Evolutionary conservation across 176 grass and related monocot genomes (phyloP).

Genomic region (Urochloa ruziziensis): DNA sequence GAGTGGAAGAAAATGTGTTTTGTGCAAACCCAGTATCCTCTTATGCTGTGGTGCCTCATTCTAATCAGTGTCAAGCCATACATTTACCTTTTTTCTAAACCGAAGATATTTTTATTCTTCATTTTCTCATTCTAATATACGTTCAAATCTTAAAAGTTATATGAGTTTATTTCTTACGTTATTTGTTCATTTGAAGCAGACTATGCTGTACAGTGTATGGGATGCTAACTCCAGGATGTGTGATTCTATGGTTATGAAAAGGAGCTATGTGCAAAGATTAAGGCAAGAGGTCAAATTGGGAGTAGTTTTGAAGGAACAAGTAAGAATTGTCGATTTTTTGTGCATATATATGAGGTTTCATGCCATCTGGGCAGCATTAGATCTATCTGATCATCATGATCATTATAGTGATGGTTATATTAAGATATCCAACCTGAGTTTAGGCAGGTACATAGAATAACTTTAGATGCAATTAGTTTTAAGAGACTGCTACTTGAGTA

Average conservation of each 20-base stretch:
- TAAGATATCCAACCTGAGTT: not conserved
- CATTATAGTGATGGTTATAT: not conserved
- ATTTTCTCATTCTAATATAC: not conserved
- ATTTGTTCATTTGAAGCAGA: conserved; percentile 64
- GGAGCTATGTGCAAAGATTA: conserved; percentile 57
- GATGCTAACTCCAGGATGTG: conserved; percentile 57
- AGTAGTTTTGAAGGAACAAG: conserved; percentile 68
- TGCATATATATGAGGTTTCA: conserved; percentile 7
- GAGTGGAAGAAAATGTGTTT: not conserved
- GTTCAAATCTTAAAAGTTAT: conserved; percentile 1
- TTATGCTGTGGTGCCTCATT: not conserved
- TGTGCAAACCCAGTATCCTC: not conserved
- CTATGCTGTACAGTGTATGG: conserved; percentile 69
- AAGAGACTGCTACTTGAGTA: conserved; percentile 8
- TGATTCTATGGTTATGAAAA: conserved; percentile 70
- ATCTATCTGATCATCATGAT: not conserved
- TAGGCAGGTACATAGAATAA: not conserved
- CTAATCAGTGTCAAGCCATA: not conserved
- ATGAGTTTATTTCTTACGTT: conserved; percentile 37
- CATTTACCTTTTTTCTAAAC: not conserved
- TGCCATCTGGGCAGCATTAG: not conserved
- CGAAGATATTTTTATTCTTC: not conserved
- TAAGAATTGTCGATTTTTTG: conserved; percentile 48
- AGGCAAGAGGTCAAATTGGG: conserved; percentile 65
- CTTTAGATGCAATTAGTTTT: conserved; percentile 13